Percentiles rank a stretch among this genome's conserved stretches.
These are phyloP conservation scores for Xylariaceae sp. DNA, from an alignment of 2,329 filamentous ascomycete genomes.

Conservation along the genomic window DNA sequence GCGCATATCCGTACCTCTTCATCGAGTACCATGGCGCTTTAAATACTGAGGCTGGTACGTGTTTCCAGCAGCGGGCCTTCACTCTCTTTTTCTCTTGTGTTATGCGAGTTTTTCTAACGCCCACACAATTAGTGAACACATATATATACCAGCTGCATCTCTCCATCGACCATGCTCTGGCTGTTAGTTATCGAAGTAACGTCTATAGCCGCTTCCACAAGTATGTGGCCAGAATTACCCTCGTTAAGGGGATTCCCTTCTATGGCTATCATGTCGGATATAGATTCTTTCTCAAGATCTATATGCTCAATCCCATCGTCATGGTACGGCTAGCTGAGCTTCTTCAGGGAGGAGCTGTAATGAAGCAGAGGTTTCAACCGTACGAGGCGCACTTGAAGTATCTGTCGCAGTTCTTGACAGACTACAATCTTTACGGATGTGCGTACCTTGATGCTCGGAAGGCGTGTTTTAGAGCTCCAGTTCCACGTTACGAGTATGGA, in stretches of 20 bases:
- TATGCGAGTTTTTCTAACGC: slow-evolving; percentile 7
- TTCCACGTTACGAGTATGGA: slow-evolving; percentile 64
- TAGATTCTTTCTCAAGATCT: slow-evolving; percentile 86
- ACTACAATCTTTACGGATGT: slow-evolving; percentile 96
- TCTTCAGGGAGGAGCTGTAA: slow-evolving; percentile 78
- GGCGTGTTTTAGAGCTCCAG: slow-evolving; percentile 66
- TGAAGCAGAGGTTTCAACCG: slow-evolving; percentile 80
- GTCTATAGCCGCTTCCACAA: slow-evolving; percentile 58
- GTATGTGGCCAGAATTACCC: slow-evolving; percentile 84
- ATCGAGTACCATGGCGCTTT: slow-evolving; percentile 74
- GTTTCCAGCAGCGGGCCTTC: slow-evolving; percentile 15
- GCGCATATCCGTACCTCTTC: slow-evolving; percentile 93
- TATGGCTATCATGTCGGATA: slow-evolving; percentile 95
- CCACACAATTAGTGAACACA: slow-evolving; percentile 52
- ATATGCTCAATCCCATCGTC: slow-evolving; percentile 79
- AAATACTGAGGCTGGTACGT: slow-evolving; percentile 60
- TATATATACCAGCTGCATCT: slow-evolving; percentile 75
- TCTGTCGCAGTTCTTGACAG: slow-evolving; percentile 93
- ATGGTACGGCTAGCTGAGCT: slow-evolving; percentile 87
- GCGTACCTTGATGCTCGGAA: slow-evolving; percentile 72
- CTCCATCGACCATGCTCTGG: slow-evolving; percentile 86
- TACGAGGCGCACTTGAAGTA: slow-evolving; percentile 94
- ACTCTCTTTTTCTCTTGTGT: neutral
- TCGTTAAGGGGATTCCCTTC: slow-evolving; percentile 91
- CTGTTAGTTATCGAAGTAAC: slow-evolving; percentile 76